Conservation (phyloP, 805 yeast genomes). For the Komagataella populi region DNA sequence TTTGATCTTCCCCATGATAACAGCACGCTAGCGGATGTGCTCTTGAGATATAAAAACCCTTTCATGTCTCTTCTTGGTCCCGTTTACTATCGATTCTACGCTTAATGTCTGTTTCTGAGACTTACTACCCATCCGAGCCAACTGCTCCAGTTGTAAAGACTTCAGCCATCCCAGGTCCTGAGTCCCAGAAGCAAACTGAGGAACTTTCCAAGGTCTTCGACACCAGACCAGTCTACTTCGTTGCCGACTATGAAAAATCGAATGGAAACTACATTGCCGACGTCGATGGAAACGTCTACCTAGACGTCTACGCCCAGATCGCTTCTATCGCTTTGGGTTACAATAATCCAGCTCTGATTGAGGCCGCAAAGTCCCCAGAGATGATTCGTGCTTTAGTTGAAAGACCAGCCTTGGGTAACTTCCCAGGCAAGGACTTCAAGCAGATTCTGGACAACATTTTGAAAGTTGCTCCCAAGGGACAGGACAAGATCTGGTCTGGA, state of each 20-base stretch:
- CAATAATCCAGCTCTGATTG: constrained; percentile 50
- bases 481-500: constrained; percentile 48
- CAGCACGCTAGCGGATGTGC: not conserved
- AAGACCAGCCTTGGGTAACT: constrained; percentile 57
- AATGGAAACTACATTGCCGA: constrained; percentile 53
- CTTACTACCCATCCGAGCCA: constrained; percentile 34
- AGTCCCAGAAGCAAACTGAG: constrained; percentile 21
- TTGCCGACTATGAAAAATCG: constrained; percentile 52
- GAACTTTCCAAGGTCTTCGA: constrained; percentile 38
- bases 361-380: constrained; percentile 40
- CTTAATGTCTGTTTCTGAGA: constrained; percentile 13
- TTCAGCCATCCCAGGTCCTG: constrained; percentile 33
- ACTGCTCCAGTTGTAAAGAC: constrained; percentile 27
- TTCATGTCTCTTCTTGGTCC: not conserved
- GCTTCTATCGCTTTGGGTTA: constrained; percentile 61
- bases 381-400: constrained; percentile 54
- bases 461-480: constrained; percentile 54
- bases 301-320: constrained; percentile 62
- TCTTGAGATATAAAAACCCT: not conserved
- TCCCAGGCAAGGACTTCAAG: constrained; percentile 44
- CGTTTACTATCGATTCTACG: not conserved
- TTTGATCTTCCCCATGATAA: not conserved
- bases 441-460: constrained; percentile 33
- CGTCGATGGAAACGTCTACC: constrained; percentile 46
- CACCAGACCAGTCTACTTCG: constrained; percentile 47